Conservation (phyloP, 139 green algal species). For the Coelastrella sp. region DNA sequence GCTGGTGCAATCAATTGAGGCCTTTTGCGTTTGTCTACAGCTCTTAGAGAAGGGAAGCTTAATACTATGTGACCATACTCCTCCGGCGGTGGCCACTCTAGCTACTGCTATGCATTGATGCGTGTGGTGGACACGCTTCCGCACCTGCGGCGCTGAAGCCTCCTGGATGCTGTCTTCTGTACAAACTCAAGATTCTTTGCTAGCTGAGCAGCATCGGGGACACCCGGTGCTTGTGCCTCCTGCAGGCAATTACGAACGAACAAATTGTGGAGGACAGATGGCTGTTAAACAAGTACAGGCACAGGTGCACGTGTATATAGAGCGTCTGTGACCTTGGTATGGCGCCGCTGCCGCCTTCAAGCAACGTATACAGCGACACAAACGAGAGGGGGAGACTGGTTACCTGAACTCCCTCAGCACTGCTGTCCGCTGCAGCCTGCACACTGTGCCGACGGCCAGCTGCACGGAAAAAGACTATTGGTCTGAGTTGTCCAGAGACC, state of each 20-base stretch:
- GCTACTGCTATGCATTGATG: neutral
- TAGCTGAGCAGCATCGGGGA: neutral
- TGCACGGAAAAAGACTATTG: neutral
- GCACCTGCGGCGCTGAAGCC: constrained; percentile 41
- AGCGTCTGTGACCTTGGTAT: too few relatives aligned
- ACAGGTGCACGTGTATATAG: too few relatives aligned
- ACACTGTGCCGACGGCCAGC: neutral
- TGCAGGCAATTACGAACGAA: neutral
- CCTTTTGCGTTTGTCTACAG: too few relatives aligned
- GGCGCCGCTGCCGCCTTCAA: too few relatives aligned
- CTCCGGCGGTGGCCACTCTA: neutral
- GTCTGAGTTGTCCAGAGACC: neutral
- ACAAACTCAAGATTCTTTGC: constrained; percentile 9
- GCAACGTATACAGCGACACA: too few relatives aligned
- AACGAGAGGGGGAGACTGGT: neutral
- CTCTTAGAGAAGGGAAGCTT: too few relatives aligned
- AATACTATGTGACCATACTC: too few relatives aligned
- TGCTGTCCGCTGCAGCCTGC: constrained; percentile 3
- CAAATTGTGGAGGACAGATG: neutral
- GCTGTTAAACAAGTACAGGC: too few relatives aligned
- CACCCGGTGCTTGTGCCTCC: neutral
- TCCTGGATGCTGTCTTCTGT: constrained; percentile 15
- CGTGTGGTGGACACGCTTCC: too few relatives aligned
- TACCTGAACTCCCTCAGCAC: neutral
- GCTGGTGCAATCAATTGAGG: too few relatives aligned